Base-by-base conservation (phyloP, 1,284 basidiomycete genomes). In the Boletus calvinii region DNA sequence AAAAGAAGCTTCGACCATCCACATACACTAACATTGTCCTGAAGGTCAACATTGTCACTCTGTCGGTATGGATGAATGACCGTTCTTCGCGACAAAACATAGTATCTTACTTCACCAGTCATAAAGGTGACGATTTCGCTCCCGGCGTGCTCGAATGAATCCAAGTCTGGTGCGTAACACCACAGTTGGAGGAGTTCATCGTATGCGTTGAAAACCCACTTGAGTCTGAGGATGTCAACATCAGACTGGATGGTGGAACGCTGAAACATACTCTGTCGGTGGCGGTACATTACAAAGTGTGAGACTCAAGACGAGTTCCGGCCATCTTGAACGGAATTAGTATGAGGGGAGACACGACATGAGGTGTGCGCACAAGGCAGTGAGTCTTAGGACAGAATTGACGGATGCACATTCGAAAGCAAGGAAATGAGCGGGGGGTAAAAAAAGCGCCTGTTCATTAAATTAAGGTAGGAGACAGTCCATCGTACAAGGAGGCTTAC, bases 381-480 rank as follows among this genome's bases (percentile, higher is more conserved):
- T 78, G 56, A 89, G 79, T 44, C 86, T 76, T 43, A 87, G 65
- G 7, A 81, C 84, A 51, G 72, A 71, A 55, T 74, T 77, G 9
- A 79, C 73, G 11, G 81, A 75, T 44, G 78, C 62, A 46, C 74
- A 71, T 57, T 88, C 87, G 18, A 84, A 72, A 4, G 85, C 85
- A 47, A 89, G 76, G 29, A 90, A 74, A 64, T 90, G 87, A 32
- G 78, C 76, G 6, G 85, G 76, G 9, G 87, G 82, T n/a, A 90
- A 67, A 48, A 75, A 75, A 13, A 90, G 75, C 5, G 73, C 71
- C 85, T 90, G 52, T 12, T 41, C 17, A 31, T 22, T 2, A n/a
- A 29, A 47, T 51, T 2, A 49, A n/a, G 24, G 36, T 43, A 38
- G 18, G 39, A 20, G 31, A 36, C 17, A 32, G 10, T 15, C 1